phyloP scores from a whole-genome alignment of 2,329 filamentous ascomycete genomes.

The Arthrobotrys conoides region DNA sequence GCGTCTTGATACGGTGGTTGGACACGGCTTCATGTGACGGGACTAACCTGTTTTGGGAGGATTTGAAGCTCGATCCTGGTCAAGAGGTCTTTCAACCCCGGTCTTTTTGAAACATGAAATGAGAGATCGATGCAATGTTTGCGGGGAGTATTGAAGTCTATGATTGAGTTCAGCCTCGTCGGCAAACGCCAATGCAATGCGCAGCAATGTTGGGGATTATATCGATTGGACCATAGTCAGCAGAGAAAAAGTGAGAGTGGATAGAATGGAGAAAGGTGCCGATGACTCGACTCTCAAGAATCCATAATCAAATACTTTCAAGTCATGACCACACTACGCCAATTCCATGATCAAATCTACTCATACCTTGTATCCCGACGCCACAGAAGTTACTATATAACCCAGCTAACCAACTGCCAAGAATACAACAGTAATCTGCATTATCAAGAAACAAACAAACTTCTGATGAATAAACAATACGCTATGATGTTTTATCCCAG shows the following conservation, averaged over 20 bases:
- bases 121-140: not conserved
- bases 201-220: not conserved
- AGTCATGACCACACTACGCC: too few relatives aligned
- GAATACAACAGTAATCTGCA: not conserved
- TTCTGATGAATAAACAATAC: constrained; percentile 34
- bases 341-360: too few relatives aligned
- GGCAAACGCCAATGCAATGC: not conserved
- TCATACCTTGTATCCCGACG: too few relatives aligned
- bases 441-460: constrained; percentile 30
- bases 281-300: too few relatives aligned
- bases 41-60: not conserved
- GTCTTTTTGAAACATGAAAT: constrained; percentile 1
- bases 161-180: not conserved
- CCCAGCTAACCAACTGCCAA: too few relatives aligned
- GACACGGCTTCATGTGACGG: constrained; percentile 30
- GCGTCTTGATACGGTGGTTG: not conserved
- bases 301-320: too few relatives aligned
- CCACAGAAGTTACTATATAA: too few relatives aligned
- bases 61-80: constrained; percentile 6
- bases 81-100: not conserved
- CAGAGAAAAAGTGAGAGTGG: too few relatives aligned
- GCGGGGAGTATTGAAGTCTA: not conserved
- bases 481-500: not conserved
- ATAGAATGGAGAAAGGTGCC: too few relatives aligned
- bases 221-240: too few relatives aligned